Evolutionary conservation across 2,329 filamentous ascomycete species (phyloP).

Genomic region (Sporothrix globosa): DNA sequence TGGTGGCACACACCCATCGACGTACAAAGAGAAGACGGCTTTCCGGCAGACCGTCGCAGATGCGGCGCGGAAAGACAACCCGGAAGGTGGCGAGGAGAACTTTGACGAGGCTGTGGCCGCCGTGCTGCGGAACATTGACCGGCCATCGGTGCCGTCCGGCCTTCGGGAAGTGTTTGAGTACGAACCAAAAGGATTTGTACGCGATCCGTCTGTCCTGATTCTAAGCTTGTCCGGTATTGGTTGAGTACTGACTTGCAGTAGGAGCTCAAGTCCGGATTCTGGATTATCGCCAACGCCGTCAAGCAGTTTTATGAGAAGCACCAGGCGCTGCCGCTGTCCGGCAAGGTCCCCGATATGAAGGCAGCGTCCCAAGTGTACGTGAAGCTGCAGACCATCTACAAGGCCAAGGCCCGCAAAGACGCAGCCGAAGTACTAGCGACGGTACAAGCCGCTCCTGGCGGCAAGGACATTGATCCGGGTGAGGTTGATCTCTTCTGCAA

Average conservation of each 20-base stretch:
- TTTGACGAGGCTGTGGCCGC: slow-evolving; percentile 89
- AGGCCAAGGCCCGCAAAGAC: slow-evolving; percentile 79
- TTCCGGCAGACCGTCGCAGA: slow-evolving; percentile 73
- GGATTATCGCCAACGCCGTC: slow-evolving; percentile 83
- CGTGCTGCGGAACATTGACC: slow-evolving; percentile 82
- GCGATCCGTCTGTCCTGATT: not conserved
- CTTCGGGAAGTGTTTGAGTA: slow-evolving; percentile 80
- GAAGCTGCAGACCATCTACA: slow-evolving; percentile 89
- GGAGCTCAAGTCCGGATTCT: slow-evolving; percentile 66
- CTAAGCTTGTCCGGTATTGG: not conserved
- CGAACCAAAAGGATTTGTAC: slow-evolving; percentile 34
- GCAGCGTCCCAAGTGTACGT: slow-evolving; percentile 89
- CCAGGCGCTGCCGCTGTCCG: slow-evolving; percentile 76
- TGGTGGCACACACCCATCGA: slow-evolving; percentile 67
- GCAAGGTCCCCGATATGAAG: slow-evolving; percentile 95
- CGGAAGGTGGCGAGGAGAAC: slow-evolving; percentile 93
- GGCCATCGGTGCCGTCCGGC: slow-evolving; percentile 66
- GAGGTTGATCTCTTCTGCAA: slow-evolving; percentile 95
- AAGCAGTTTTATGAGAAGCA: slow-evolving; percentile 75
- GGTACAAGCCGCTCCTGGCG: slow-evolving; percentile 58
- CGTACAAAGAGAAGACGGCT: slow-evolving; percentile 82
- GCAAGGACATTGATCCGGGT: slow-evolving; percentile 61
- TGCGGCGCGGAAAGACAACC: slow-evolving; percentile 69
- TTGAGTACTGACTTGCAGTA: not conserved
- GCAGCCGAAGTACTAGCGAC: slow-evolving; percentile 70